Evolutionary conservation across 2,329 filamentous ascomycete genomes (phyloP).

Genomic region (Paradendryphiella salina): DNA sequence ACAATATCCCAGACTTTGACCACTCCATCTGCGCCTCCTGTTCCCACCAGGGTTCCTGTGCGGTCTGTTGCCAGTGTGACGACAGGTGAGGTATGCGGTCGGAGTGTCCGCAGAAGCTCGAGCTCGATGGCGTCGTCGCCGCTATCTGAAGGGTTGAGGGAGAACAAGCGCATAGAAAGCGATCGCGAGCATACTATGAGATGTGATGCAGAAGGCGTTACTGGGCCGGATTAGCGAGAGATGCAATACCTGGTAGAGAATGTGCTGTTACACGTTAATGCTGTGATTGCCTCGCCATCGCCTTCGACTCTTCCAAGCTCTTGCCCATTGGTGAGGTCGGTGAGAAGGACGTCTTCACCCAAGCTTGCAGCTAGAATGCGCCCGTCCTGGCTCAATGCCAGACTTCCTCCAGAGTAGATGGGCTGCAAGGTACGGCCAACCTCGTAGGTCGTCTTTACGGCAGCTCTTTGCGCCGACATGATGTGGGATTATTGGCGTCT

Average conservation of each 20-base stretch:
- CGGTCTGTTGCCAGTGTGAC: conserved; percentile 82
- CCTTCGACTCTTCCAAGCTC: conserved; percentile 87
- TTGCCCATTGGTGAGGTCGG: conserved; percentile 78
- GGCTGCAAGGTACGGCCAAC: conserved; percentile 81
- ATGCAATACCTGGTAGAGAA: background rate
- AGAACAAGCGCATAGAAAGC: conserved; percentile 91
- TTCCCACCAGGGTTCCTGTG: conserved; percentile 87
- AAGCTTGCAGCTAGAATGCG: conserved; percentile 83
- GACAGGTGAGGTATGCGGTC: conserved; percentile 88
- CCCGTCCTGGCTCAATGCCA: conserved; percentile 79
- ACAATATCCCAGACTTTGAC: conserved; percentile 97
- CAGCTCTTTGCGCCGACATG: conserved; percentile 56
- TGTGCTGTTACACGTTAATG: conserved; percentile 61
- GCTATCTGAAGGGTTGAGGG: conserved; percentile 63
- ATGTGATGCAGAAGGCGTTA: conserved; percentile 86
- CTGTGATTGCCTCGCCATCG: conserved; percentile 72
- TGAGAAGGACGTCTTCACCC: conserved; percentile 89
- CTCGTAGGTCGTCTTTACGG: conserved; percentile 85
- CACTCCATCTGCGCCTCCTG: conserved; percentile 87
- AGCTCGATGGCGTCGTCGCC: conserved; percentile 62
- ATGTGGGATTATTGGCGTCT: conserved; percentile 2
- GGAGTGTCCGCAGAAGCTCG: conserved; percentile 76
- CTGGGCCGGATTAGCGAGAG: conserved; percentile 50
- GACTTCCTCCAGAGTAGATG: conserved; percentile 89
- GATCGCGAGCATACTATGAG: conserved; percentile 91